Conservation (phyloP, 129 eudicot species). For the Kitagawia praeruptora region DNA sequence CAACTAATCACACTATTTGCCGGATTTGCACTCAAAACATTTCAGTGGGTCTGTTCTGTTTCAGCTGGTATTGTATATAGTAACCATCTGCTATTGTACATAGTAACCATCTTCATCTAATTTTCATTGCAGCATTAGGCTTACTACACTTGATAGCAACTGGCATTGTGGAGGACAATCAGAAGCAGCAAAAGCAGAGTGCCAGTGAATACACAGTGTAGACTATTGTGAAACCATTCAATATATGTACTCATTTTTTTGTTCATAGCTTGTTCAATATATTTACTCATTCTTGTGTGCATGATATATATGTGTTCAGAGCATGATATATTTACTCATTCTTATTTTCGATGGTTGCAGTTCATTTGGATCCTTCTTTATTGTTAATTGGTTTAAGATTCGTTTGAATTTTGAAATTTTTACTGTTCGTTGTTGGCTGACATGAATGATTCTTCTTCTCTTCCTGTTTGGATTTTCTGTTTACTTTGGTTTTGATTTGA, state of each 20-base stretch:
- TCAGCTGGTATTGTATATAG: not conserved
- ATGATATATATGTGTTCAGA: too few relatives aligned
- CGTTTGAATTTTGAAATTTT: too few relatives aligned
- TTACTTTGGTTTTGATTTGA: too few relatives aligned
- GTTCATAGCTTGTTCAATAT: not conserved
- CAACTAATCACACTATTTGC: not conserved
- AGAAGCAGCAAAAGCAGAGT: constrained; percentile 34
- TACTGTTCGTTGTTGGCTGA: too few relatives aligned
- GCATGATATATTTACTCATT: too few relatives aligned
- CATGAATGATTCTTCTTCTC: too few relatives aligned
- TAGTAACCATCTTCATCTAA: not conserved
- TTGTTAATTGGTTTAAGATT: too few relatives aligned
- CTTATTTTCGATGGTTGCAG: too few relatives aligned
- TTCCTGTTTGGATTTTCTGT: too few relatives aligned
- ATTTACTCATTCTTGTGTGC: too few relatives aligned
- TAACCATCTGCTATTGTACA: too few relatives aligned
- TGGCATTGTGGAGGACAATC: constrained; percentile 61
- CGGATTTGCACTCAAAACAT: not conserved
- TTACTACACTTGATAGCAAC: constrained; percentile 59
- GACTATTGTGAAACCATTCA: not conserved
- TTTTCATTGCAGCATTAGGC: constrained; percentile 59
- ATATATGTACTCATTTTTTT: not conserved
- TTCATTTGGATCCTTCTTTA: too few relatives aligned
- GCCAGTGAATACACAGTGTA: constrained; percentile 22
- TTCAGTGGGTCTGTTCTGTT: not conserved